Evolutionary conservation across 2,329 filamentous ascomycete genomes (phyloP).

Genomic region (Thyridium curvatum): DNA sequence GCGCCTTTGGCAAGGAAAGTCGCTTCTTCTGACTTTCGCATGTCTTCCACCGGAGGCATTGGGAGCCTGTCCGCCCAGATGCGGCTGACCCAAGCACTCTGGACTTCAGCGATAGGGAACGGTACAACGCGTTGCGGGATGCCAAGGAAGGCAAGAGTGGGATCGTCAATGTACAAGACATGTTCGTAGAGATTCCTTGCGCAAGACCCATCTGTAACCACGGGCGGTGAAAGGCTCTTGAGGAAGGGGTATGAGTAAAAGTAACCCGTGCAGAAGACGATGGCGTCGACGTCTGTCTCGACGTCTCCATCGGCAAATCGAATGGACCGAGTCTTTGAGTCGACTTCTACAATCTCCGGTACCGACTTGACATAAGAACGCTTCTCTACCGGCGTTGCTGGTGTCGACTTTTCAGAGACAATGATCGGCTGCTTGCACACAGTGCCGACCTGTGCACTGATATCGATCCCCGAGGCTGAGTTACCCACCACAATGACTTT

Average conservation of each 20-base stretch:
- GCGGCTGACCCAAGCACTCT: constrained; percentile 59
- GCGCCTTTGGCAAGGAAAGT: too few relatives aligned
- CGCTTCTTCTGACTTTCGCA: too few relatives aligned
- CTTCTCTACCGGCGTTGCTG: constrained; percentile 15
- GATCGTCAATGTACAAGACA: constrained; percentile 57
- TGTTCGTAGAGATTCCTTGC: constrained; percentile 61
- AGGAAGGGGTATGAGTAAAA: constrained; percentile 61
- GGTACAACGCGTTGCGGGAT: constrained; percentile 65
- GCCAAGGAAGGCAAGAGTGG: constrained; percentile 60
- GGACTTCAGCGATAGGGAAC: constrained; percentile 64
- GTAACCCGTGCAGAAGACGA: constrained; percentile 68
- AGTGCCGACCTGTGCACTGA: constrained; percentile 56
- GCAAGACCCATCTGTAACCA: constrained; percentile 54
- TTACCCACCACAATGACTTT: constrained; percentile 64
- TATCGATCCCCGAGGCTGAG: constrained; percentile 65
- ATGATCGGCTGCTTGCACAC: constrained; percentile 50
- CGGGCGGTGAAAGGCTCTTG: constrained; percentile 25
- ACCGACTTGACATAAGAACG: constrained; percentile 23
- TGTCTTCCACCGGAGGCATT: constrained; percentile 37
- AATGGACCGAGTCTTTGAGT: constrained; percentile 39
- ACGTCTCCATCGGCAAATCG: constrained; percentile 53
- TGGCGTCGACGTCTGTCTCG: constrained; percentile 49
- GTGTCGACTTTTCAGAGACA: constrained; percentile 38
- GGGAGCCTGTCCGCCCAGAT: constrained; percentile 57
- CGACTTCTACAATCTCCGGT: constrained; percentile 40